A percentile compares a stretch with the other conserved stretches of the same genome.
Conservation (phyloP, 345 rosid genomes). For the Pistacia atlantica region DNA sequence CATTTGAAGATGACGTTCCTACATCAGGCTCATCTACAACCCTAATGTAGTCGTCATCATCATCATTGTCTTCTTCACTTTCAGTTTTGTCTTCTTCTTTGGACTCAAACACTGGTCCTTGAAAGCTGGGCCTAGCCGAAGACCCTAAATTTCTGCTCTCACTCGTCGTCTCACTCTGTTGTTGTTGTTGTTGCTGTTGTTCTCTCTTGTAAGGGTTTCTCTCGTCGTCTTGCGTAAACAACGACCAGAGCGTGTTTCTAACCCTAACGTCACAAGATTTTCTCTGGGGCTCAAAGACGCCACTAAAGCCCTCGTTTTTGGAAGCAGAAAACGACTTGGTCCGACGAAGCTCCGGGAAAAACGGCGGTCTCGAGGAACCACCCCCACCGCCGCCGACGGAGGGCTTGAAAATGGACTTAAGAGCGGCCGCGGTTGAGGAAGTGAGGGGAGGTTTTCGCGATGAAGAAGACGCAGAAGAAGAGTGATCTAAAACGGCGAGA, state of each 20-base stretch:
- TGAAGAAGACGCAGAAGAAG: constrained; percentile 47
- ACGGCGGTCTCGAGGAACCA: constrained; percentile 32
- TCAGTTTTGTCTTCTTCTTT: constrained; percentile 55
- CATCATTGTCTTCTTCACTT: constrained; percentile 28
- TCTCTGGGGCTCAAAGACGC: constrained; percentile 92
- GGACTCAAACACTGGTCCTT: constrained; percentile 44
- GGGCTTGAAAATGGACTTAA: constrained; percentile 61
- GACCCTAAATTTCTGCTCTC: constrained; percentile 47
- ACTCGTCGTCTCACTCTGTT: constrained; percentile 26
- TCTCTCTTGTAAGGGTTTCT: constrained; percentile 38
- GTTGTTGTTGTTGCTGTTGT: not conserved
- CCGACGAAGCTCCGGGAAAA: constrained; percentile 86
- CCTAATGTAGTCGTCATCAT: constrained; percentile 35
- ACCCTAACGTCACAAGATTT: constrained; percentile 95
- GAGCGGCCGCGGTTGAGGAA: constrained; percentile 57
- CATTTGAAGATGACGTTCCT: constrained; percentile 34
- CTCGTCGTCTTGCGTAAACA: constrained; percentile 70
- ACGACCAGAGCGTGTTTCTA: constrained; percentile 76
- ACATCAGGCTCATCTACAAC: constrained; percentile 49
- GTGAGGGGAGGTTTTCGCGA: constrained; percentile 60
- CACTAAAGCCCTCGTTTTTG: constrained; percentile 86
- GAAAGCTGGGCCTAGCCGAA: constrained; percentile 43
- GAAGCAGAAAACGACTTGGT: constrained; percentile 92
- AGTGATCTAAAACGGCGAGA: constrained; percentile 71
- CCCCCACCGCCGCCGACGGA: constrained; percentile 17